Conservation (phyloP, 306 rosid genomes). For the Alnus rubra region DNA sequence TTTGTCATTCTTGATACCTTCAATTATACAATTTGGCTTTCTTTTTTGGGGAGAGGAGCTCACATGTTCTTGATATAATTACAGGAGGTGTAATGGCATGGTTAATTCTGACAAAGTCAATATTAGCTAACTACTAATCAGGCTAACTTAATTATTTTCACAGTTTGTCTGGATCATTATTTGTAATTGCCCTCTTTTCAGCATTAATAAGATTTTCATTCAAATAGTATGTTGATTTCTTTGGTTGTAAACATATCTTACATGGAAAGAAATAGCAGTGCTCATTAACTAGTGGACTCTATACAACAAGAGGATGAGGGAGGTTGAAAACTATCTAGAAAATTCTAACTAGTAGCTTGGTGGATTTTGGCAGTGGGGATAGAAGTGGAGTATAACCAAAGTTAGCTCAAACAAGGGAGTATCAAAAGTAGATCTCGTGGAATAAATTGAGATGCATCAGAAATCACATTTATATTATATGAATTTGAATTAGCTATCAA, state of each 20-base stretch:
- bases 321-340: not conserved
- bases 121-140: not conserved
- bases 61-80: too few species aligned
- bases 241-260: not conserved
- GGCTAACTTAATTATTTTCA: not conserved
- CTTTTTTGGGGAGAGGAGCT: too few species aligned
- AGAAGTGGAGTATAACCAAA: not conserved
- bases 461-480: not conserved
- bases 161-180: constrained; percentile 2
- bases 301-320: not conserved
- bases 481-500: not conserved
- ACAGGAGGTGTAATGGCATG: not conserved
- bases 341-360: not conserved
- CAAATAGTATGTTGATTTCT: not conserved
- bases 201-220: constrained; percentile 7
- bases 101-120: not conserved
- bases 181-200: constrained; percentile 10
- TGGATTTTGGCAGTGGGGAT: not conserved
- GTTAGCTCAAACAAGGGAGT: not conserved
- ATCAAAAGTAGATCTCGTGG: not conserved
- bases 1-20: not conserved
- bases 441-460: not conserved
- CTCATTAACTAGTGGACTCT: not conserved
- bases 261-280: not conserved
- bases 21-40: not conserved